phyloP scores from a whole-genome alignment of 83 land plant species.

The Picea abies region DNA sequence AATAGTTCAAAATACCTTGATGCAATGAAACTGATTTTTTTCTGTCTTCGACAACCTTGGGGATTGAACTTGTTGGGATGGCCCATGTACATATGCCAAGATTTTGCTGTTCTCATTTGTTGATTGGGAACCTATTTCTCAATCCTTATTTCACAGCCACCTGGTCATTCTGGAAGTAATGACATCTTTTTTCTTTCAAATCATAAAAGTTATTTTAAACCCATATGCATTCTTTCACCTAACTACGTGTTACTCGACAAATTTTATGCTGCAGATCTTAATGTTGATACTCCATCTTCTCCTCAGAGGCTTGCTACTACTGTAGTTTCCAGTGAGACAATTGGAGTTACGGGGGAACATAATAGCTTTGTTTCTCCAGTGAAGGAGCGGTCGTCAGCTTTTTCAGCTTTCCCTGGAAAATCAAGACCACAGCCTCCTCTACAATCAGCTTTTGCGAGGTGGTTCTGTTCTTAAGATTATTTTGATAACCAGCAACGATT shows the following conservation, averaged over 20 bases:
- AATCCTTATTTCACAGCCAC: neutral
- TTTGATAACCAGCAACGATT: too few relatives aligned
- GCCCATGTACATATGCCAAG: neutral
- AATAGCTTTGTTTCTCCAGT: constrained; percentile 72
- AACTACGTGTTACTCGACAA: too few relatives aligned
- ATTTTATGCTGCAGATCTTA: too few relatives aligned
- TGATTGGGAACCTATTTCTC: neutral
- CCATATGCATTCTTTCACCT: too few relatives aligned
- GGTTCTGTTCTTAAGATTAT: neutral
- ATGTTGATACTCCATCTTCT: too few relatives aligned
- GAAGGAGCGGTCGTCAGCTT: constrained; percentile 74
- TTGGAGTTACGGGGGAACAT: constrained; percentile 11
- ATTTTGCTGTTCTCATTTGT: neutral
- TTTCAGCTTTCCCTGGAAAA: constrained; percentile 45
- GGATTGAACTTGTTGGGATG: neutral
- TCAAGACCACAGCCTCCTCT: constrained; percentile 53
- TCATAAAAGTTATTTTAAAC: too few relatives aligned
- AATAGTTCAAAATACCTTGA: neutral
- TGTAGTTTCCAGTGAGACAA: constrained; percentile 1
- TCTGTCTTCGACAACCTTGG: neutral
- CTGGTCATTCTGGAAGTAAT: neutral
- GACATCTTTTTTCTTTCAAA: neutral
- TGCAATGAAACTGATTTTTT: neutral
- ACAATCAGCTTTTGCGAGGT: constrained; percentile 38
- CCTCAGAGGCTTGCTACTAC: too few relatives aligned